phyloP scores from a whole-genome alignment of 2,329 filamentous ascomycete genomes.

The Colletotrichum kahawae region DNA sequence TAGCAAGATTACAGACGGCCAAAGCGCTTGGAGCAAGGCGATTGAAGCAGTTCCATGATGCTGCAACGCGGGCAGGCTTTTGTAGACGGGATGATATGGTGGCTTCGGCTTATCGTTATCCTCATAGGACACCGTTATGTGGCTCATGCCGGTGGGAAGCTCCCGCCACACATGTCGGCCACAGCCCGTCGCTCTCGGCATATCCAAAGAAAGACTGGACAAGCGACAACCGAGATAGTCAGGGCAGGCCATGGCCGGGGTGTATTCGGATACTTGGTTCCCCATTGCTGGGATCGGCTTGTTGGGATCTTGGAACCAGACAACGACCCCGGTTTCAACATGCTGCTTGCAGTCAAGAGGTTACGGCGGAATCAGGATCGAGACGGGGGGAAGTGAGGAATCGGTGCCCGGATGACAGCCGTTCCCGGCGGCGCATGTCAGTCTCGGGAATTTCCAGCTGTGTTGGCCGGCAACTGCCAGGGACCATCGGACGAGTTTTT shows the following conservation, averaged over 20 bases:
- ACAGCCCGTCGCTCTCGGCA: neutral
- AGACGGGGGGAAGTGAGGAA: neutral
- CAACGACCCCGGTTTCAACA: neutral
- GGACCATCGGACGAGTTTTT: neutral
- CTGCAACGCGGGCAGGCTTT: neutral
- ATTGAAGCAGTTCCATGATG: neutral
- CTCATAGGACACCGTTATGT: neutral
- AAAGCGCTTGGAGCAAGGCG: neutral
- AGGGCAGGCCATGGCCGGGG: neutral
- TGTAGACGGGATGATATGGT: neutral
- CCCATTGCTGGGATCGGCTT: neutral
- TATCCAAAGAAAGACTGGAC: neutral
- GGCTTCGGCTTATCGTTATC: neutral
- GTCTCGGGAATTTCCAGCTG: neutral
- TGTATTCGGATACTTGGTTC: neutral
- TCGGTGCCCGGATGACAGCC: neutral
- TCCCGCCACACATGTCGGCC: neutral
- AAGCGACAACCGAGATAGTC: neutral
- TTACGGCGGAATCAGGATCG: neutral
- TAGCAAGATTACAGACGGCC: neutral
- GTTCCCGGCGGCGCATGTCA: neutral
- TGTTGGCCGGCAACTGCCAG: neutral
- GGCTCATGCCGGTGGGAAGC: neutral
- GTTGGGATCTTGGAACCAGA: neutral
- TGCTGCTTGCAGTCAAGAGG: neutral